Percentiles rank a stretch among this genome's conserved stretches.
These are phyloP conservation scores for Pistacia atlantica DNA, from an alignment of 345 rosid genomes.

Conservation along the genomic window DNA sequence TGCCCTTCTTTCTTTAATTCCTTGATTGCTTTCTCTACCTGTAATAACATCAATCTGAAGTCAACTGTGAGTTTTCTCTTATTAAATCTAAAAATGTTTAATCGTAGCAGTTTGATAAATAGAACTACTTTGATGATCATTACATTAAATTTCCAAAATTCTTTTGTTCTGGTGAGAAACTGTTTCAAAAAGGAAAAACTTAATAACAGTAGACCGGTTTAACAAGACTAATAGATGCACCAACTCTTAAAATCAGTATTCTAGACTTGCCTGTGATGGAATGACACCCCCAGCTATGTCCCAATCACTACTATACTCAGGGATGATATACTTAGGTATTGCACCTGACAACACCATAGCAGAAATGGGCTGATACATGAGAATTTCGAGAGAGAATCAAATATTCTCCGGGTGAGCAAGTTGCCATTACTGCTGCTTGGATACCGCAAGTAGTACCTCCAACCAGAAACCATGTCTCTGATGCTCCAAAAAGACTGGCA, in stretches of 20 bases:
- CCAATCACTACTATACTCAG: conserved; percentile 50
- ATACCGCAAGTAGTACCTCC: conserved; percentile 72
- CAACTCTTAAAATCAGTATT: background rate
- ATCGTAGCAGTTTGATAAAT: background rate
- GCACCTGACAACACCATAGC: conserved; percentile 62
- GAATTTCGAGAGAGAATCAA: conserved; percentile 65
- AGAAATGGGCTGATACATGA: conserved; percentile 55
- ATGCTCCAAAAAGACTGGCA: conserved; percentile 55
- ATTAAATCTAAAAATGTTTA: background rate
- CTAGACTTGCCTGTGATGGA: conserved; percentile 40
- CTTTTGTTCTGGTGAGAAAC: background rate
- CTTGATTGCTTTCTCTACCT: conserved; percentile 53
- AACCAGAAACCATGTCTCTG: conserved; percentile 66
- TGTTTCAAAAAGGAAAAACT: background rate
- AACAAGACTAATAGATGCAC: background rate
- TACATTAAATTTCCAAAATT: background rate
- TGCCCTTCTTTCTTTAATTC: conserved; percentile 49
- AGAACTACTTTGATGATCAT: background rate
- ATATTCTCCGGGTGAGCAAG: conserved; percentile 57
- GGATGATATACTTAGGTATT: conserved; percentile 54
- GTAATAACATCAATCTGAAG: conserved; percentile 2
- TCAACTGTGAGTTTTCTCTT: background rate
- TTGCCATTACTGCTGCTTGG: conserved; percentile 62
- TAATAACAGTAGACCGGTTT: background rate
- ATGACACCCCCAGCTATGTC: conserved; percentile 49